Evolutionary conservation across 192 early-diverging fungal species (phyloP), one percentile per base, ranked within the genome.

Genomic region (Glomus cerebriforme): DNA sequence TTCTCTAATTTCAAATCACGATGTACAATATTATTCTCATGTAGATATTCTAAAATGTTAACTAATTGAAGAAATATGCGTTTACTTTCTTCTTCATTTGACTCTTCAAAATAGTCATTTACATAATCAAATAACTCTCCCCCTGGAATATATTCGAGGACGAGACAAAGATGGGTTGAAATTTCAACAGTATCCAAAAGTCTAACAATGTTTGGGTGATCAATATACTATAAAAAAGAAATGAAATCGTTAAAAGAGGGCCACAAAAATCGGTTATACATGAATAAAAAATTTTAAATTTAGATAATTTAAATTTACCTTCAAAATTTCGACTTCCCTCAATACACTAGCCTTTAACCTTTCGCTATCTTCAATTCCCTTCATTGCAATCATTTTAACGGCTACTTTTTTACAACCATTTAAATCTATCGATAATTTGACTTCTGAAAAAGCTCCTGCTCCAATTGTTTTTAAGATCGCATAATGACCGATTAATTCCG

Each of bases 111-210:
- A 71, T 92, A 75, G 31, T 89, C 83, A 34, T 83, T 77, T 19
- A 95, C 91, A 75, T 86, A 89, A 59, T 95, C 92, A 81, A 92
- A 95, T 12, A 95, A 81, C 69, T 95, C 94, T 12, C 92, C 93
- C 58, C 92, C 92, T 35, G 86, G 80, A 7, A 90, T 85, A 83
- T 92, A 91, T 71, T 93, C 93, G 35, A 95, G 77, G 7, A 95
- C 86, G 26, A 95, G 82, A 74, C 91, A 94, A 47, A 87, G 79
- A 54, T 91, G 85, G 24, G 84, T 83, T 5, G 88, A 83, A 0
- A 90, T 92, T 68, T 93, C 91, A 68, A 93, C 83, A 1, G 86
- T 88, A 31, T 90, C 90, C 43, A 88, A 77, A 5, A 94, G 80
- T 5, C 84, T 83, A 26, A 94, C 87, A 69, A 94, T 91, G 77